These are phyloP conservation scores for Allium cepa DNA, from an alignment of 106 monocot species.

Conservation along the genomic window DNA sequence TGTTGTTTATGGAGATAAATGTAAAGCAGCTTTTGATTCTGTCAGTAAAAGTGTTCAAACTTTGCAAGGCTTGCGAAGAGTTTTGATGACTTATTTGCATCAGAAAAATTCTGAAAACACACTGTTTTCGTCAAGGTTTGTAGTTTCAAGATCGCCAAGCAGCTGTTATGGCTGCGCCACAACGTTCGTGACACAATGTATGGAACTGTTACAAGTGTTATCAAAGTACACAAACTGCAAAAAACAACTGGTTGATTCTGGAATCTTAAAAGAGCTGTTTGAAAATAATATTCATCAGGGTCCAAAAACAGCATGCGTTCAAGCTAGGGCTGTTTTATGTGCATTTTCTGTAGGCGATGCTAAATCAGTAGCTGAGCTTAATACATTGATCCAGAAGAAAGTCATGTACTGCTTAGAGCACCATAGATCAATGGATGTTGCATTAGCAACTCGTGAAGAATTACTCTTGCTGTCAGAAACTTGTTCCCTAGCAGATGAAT, in stretches of 20 bases:
- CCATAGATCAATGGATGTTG: slow-evolving; percentile 93
- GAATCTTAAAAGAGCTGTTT: slow-evolving; percentile 88
- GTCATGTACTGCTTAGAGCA: slow-evolving; percentile 97
- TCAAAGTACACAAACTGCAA: slow-evolving; percentile 68
- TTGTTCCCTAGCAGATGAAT: slow-evolving; percentile 88
- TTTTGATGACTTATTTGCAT: slow-evolving; percentile 80
- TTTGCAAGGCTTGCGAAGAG: slow-evolving; percentile 81
- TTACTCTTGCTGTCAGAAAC: slow-evolving; percentile 80
- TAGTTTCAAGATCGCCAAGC: slow-evolving; percentile 58
- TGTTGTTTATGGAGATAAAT: slow-evolving; percentile 96
- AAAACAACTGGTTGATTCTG: slow-evolving; percentile 80
- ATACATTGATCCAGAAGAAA: slow-evolving; percentile 84
- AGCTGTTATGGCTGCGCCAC: slow-evolving; percentile 97
- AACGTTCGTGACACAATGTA: slow-evolving; percentile 78
- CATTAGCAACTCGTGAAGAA: slow-evolving; percentile 88
- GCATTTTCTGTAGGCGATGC: slow-evolving; percentile 87
- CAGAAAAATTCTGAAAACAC: slow-evolving; percentile 64
- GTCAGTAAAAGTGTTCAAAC: slow-evolving; percentile 99
- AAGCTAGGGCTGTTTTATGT: slow-evolving; percentile 86
- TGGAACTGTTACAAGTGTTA: slow-evolving; percentile 81
- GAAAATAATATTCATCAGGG: slow-evolving; percentile 97
- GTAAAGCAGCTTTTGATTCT: slow-evolving; percentile 99
- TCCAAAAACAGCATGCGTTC: slow-evolving; percentile 73
- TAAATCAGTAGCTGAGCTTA: slow-evolving; percentile 73
- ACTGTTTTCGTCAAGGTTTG: slow-evolving; percentile 22